Conservation (phyloP, 148 eudicot genomes). For the Chenopodium album region DNA sequence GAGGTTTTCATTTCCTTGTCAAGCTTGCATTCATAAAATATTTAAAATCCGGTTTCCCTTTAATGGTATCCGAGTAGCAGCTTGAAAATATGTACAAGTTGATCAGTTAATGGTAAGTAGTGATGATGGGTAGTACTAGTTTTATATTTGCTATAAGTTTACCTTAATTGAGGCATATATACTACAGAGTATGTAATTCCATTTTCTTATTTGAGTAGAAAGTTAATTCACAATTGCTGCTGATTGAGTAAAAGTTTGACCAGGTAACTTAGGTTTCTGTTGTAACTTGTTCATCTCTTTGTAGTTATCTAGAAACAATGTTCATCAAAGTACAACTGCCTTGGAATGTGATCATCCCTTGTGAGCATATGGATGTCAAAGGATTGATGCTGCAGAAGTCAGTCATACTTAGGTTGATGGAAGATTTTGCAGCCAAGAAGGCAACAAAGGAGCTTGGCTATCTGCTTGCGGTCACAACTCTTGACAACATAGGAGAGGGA, state of each 20-base stretch:
- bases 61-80: not conserved
- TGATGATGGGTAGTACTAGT: not conserved
- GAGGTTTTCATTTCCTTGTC: not conserved
- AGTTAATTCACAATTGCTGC: no score
- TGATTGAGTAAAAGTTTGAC: not conserved
- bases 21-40: not conserved
- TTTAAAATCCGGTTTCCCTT: not conserved
- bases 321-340: slow-evolving; percentile 50
- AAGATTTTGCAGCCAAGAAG: slow-evolving; percentile 57
- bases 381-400: slow-evolving; percentile 62
- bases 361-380: slow-evolving; percentile 51
- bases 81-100: not conserved
- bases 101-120: not conserved
- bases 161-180: not conserved
- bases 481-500: slow-evolving; percentile 59
- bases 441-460: slow-evolving; percentile 67
- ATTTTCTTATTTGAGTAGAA: not conserved
- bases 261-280: not conserved
- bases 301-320: slow-evolving; percentile 33
- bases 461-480: slow-evolving; percentile 55
- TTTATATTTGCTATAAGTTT: not conserved
- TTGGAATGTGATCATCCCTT: slow-evolving; percentile 69
- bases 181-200: not conserved
- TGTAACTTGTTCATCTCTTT: not conserved
- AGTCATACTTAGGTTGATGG: slow-evolving; percentile 53